Conservation (phyloP, 2,329 filamentous ascomycete species). For the Pyricularia sp. region DNA sequence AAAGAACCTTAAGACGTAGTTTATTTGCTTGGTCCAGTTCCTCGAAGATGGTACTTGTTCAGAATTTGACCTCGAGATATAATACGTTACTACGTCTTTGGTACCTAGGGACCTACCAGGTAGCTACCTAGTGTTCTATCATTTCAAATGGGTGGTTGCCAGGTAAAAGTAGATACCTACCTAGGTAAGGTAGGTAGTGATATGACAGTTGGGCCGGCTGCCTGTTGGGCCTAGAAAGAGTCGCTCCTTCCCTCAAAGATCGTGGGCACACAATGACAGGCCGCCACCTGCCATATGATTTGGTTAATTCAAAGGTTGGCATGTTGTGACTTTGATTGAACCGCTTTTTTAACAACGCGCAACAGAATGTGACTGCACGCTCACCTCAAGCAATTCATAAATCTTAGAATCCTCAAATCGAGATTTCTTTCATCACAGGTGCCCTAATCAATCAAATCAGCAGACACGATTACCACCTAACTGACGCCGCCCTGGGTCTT, state of each 20-base stretch:
- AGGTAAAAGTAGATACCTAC: no score
- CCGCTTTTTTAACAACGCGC: neutral
- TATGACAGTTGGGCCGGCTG: neutral
- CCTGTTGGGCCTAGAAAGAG: neutral
- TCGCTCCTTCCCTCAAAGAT: neutral
- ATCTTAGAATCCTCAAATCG: neutral
- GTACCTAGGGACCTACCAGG: no score
- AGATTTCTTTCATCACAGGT: neutral
- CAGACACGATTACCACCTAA: neutral
- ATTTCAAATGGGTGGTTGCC: neutral
- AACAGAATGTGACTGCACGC: neutral
- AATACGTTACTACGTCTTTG: neutral
- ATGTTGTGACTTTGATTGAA: neutral
- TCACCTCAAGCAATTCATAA: no score
- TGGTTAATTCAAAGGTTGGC: neutral
- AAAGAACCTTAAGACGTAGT: neutral
- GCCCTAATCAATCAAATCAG: neutral
- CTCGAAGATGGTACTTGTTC: neutral
- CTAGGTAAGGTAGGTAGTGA: neutral
- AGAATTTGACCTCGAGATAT: neutral
- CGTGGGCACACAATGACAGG: neutral
- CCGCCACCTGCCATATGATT: neutral
- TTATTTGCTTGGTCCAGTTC: neutral
- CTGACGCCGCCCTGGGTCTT: neutral
- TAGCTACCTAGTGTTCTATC: no score